A percentile compares a stretch with the other conserved stretches of the same genome.
These are phyloP conservation scores for Jatropha multifida DNA, from an alignment of 441 rosid genomes.

Conservation along the genomic window DNA sequence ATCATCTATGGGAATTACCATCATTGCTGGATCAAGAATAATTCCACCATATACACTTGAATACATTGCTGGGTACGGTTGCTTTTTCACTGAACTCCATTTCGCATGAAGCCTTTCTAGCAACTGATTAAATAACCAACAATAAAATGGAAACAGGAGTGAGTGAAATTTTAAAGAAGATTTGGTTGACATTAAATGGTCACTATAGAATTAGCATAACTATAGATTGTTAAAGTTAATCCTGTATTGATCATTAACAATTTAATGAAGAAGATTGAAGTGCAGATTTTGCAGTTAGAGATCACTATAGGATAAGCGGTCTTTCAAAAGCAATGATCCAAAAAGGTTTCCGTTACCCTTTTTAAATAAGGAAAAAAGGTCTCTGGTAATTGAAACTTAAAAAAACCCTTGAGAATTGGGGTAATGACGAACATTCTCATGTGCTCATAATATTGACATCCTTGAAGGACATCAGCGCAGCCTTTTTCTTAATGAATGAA, in stretches of 20 bases:
- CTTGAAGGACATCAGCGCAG: background rate
- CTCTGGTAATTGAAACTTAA: background rate
- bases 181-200: too few relatives aligned
- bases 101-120: conserved; percentile 59
- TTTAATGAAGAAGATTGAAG: background rate
- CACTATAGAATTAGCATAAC: too few relatives aligned
- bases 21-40: conserved; percentile 65
- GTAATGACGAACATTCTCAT: background rate
- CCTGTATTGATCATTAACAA: too few relatives aligned
- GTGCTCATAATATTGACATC: background rate
- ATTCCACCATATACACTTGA: conserved; percentile 67
- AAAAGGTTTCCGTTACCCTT: background rate
- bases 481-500: background rate
- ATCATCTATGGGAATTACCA: conserved; percentile 72
- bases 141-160: background rate
- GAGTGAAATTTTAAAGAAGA: conserved; percentile 1
- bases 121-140: conserved; percentile 36
- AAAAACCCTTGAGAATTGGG: background rate
- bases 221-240: too few relatives aligned
- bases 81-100: conserved; percentile 50
- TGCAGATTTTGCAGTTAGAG: background rate
- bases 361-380: background rate
- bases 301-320: background rate
- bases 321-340: background rate
- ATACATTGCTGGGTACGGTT: conserved; percentile 70